A percentile compares a stretch with the other conserved stretches of the same genome.
Evolutionary conservation across 2,329 filamentous ascomycete genomes (phyloP).

Genomic region (Aureobasidium lini): DNA sequence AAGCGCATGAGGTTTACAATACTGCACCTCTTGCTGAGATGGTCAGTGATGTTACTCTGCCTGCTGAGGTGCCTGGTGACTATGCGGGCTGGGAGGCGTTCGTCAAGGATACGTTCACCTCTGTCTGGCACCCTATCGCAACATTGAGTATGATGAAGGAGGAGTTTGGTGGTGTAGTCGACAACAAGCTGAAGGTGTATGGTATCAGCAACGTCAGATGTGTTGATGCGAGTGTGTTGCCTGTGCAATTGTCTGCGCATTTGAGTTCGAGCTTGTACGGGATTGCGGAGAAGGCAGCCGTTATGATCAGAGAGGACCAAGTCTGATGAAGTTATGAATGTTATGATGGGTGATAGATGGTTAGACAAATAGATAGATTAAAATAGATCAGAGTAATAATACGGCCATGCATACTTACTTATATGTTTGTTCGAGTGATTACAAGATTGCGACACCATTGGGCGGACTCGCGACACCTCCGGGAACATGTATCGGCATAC

Average conservation of each 20-base stretch:
- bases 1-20: constrained; percentile 24
- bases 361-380: background rate
- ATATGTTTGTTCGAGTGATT: background rate
- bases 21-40: constrained; percentile 23
- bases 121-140: constrained; percentile 25
- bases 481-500: constrained; percentile 18
- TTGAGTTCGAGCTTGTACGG: constrained; percentile 19
- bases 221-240: constrained; percentile 20
- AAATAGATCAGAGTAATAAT: too few species aligned
- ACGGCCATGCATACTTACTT: background rate
- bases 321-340: background rate
- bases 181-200: constrained; percentile 19
- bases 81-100: constrained; percentile 21
- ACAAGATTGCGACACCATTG: constrained; percentile 18
- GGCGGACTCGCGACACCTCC: constrained; percentile 18
- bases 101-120: constrained; percentile 21
- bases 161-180: constrained; percentile 22
- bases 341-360: background rate
- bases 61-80: constrained; percentile 7
- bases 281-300: constrained; percentile 19
- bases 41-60: constrained; percentile 23
- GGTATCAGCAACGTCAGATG: constrained; percentile 18
- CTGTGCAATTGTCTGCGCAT: constrained; percentile 21
- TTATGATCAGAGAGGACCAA: constrained; percentile 12
- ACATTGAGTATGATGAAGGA: constrained; percentile 25